A percentile compares a stretch with the other conserved stretches of the same genome.
Conservation (phyloP, 768 basidiomycete species). For the Podaxis mareebaensis region DNA sequence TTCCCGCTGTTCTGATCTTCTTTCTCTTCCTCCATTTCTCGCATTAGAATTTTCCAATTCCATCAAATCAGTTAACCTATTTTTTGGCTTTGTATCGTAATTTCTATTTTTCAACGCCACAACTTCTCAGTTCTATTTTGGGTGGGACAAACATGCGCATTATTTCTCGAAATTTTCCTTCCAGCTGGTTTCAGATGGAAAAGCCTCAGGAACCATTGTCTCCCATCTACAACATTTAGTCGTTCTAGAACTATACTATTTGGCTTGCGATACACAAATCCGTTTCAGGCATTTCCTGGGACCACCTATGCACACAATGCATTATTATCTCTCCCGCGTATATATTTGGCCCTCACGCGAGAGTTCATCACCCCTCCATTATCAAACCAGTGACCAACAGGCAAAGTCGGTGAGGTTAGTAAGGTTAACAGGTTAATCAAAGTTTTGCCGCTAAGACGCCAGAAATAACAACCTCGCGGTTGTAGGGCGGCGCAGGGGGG, state of each 20-base stretch:
- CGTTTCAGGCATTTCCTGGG: too few species aligned
- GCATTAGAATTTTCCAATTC: conserved; percentile 7
- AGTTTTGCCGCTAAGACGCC: neutral
- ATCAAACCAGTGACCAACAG: neutral
- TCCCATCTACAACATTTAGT: neutral
- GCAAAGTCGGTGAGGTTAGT: neutral
- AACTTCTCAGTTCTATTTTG: neutral
- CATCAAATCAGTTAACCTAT: neutral
- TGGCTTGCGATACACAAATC: neutral
- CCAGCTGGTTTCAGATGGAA: neutral
- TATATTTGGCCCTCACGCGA: neutral
- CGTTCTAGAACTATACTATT: neutral
- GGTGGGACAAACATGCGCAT: neutral
- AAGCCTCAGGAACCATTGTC: neutral
- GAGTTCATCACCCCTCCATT: neutral
- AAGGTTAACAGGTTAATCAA: neutral
- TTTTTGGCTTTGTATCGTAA: conserved; percentile 7
- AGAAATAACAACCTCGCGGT: conserved; percentile 4
- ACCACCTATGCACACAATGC: neutral
- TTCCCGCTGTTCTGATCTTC: conserved; percentile 7
- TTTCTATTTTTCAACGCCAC: neutral
- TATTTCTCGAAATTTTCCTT: neutral
- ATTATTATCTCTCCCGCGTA: neutral
- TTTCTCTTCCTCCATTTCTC: conserved; percentile 8
- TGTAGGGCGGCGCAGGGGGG: neutral